phyloP scores from a whole-genome alignment of 2,329 filamentous ascomycete species.

The Beauveria sp. region DNA sequence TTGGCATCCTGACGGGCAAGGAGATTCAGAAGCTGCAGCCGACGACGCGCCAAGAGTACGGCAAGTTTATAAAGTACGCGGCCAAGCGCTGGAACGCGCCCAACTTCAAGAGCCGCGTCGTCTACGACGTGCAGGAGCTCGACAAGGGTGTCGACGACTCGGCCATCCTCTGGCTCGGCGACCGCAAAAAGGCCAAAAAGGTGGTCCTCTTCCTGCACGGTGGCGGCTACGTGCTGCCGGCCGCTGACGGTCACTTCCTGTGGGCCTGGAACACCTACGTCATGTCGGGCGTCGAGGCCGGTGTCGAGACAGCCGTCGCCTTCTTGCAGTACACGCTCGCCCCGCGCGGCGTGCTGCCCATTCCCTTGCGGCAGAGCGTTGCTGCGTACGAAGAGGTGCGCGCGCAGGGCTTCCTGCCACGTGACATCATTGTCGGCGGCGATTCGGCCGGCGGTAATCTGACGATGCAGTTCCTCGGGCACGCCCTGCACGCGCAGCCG shows the following conservation, averaged over 20 bases:
- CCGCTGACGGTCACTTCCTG: constrained; percentile 19
- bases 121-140: constrained; percentile 16
- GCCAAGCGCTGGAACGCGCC: constrained; percentile 6
- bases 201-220: constrained; percentile 24
- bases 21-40: constrained; percentile 18
- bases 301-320: constrained; percentile 23
- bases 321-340: constrained; percentile 28
- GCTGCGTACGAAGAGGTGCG: constrained; percentile 25
- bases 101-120: constrained; percentile 13
- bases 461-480: constrained; percentile 22
- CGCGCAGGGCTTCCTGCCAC: constrained; percentile 20
- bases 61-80: constrained; percentile 18
- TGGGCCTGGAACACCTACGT: constrained; percentile 22
- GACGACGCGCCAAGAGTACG: constrained; percentile 16
- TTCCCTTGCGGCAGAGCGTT: constrained; percentile 25
- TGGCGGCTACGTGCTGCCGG: constrained; percentile 20
- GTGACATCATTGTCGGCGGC: constrained; percentile 26
- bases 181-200: constrained; percentile 20
- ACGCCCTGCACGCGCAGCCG: constrained; percentile 22
- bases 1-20: constrained; percentile 16
- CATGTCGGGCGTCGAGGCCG: constrained; percentile 14
- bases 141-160: constrained; percentile 12
- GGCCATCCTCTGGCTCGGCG: constrained; percentile 22
- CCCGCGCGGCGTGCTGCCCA: constrained; percentile 23
- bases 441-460: constrained; percentile 28